Conservation (phyloP, 1,284 basidiomycete species). For the Abortiporus biennis region DNA sequence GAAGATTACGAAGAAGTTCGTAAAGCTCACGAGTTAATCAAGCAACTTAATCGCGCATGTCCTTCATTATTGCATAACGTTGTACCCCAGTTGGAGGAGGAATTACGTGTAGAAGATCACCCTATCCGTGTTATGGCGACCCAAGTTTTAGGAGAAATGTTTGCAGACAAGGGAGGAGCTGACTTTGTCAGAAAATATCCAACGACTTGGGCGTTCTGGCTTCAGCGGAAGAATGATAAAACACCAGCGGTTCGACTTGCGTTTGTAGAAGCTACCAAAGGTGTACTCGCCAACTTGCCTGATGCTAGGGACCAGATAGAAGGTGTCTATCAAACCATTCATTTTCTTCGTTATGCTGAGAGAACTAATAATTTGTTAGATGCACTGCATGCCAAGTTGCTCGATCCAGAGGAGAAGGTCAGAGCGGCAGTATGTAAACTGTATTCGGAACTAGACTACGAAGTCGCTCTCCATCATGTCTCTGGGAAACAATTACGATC, state of each 20-base stretch:
- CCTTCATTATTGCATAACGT: conserved; percentile 84
- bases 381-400: conserved; percentile 58
- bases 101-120: conserved; percentile 75
- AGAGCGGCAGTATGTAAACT: conserved; percentile 80
- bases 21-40: conserved; percentile 80
- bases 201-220: conserved; percentile 83
- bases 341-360: background rate
- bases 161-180: conserved; percentile 65
- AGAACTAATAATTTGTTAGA: conserved; percentile 33
- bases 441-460: conserved; percentile 85
- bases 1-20: conserved; percentile 64
- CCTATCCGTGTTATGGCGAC: conserved; percentile 77
- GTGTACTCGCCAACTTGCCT: conserved; percentile 59
- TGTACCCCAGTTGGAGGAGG: conserved; percentile 90
- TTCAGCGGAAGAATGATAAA: conserved; percentile 79
- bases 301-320: conserved; percentile 71
- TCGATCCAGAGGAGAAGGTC: conserved; percentile 91
- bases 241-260: conserved; percentile 64
- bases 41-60: conserved; percentile 76
- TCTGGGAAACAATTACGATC: conserved; percentile 55
- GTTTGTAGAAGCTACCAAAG: conserved; percentile 71
- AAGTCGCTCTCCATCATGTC: conserved; percentile 83
- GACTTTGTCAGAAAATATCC: conserved; percentile 82
- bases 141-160: conserved; percentile 86
- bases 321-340: conserved; percentile 37